These are phyloP conservation scores for Triticum dicoccoides DNA, from an alignment of 176 grass and related monocot genomes.

Conservation along the genomic window DNA sequence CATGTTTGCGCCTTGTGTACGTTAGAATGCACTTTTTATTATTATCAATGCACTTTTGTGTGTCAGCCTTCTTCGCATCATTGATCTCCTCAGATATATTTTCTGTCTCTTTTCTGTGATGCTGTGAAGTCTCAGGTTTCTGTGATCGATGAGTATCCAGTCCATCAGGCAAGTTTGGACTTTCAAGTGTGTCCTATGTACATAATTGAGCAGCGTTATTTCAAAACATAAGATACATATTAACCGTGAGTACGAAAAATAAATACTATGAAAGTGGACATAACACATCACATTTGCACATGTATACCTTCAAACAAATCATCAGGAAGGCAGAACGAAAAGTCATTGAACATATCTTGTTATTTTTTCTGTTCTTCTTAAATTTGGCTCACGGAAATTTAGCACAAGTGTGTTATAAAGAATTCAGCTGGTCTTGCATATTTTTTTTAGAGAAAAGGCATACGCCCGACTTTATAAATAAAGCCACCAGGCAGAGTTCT, in stretches of 20 bases:
- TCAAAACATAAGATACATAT: constrained; percentile 5
- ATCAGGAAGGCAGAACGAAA: neutral
- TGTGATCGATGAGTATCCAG: constrained; percentile 26
- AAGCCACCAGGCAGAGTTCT: neutral
- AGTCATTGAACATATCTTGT: neutral
- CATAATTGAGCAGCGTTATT: constrained; percentile 21
- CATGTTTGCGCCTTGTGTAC: constrained; percentile 31
- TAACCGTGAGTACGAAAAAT: neutral
- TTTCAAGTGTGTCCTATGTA: constrained; percentile 19
- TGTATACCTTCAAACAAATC: neutral
- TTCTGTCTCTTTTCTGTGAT: constrained; percentile 6
- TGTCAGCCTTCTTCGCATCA: constrained; percentile 29
- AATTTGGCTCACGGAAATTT: constrained; percentile 3
- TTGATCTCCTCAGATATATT: constrained; percentile 3
- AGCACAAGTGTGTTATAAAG: neutral
- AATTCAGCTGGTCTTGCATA: neutral
- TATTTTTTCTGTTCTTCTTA: neutral
- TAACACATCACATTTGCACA: neutral
- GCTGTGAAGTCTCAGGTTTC: constrained; percentile 19
- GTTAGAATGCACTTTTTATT: constrained; percentile 46
- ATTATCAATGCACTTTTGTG: constrained; percentile 7
- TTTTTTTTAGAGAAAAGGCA: neutral
- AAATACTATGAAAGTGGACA: neutral
- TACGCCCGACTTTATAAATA: too few relatives aligned
- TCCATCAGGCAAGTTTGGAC: constrained; percentile 9